Evolutionary conservation across 345 rosid genomes (phyloP), one percentile per base, ranked within the genome.

Genomic region (Eucalyptus cloeziana): DNA sequence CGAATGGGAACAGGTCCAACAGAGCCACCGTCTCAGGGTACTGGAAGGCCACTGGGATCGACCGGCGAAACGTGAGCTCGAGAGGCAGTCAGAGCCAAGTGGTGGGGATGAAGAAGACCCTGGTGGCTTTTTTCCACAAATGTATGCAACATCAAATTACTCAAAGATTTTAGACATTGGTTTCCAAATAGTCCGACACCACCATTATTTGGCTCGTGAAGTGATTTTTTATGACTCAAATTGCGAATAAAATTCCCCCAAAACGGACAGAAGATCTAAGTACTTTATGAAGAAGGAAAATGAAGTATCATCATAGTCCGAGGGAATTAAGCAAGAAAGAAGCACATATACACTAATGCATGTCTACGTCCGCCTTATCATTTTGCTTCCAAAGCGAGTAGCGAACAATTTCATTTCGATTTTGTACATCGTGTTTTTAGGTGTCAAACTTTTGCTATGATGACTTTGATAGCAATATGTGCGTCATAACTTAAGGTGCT

Each of bases 31-130:
- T 90, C 25, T 95, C 99, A 1, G 99, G 99, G 30, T 97, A 95
- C 87, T 98, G 99, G 99, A 96, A 97, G 93, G 98, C 99, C 33
- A 98, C 99, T 16, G 99, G 99, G 86, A 92, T 97, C 7, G 99
- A 98, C 93, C 92, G 95, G 90, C 93, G 96, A 88, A 95, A 97
- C 69, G 91, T 93, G 64, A 94, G 94, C 89, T 89, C 94, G 87
- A 94, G 93, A 91, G 94, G 96, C 43, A 92, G 92, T 25, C 87
- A 86, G 56, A 33, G 17, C 79, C 95, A 94, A 85, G 90, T 93
- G 16, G 98, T 94, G 88, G 99, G 99, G 47, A 91, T 97, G 94
- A 98, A 98, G 94, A 98, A 98, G 93, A 98, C 99, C 51, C 97
- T 98, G n/a, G 79, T 16, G 17, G 24, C 10, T 8, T 31, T 31